A percentile compares a stretch with the other conserved stretches of the same genome.
phyloP scores from a whole-genome alignment of 495 filamentous ascomycete genomes.

The Podospora conica region DNA sequence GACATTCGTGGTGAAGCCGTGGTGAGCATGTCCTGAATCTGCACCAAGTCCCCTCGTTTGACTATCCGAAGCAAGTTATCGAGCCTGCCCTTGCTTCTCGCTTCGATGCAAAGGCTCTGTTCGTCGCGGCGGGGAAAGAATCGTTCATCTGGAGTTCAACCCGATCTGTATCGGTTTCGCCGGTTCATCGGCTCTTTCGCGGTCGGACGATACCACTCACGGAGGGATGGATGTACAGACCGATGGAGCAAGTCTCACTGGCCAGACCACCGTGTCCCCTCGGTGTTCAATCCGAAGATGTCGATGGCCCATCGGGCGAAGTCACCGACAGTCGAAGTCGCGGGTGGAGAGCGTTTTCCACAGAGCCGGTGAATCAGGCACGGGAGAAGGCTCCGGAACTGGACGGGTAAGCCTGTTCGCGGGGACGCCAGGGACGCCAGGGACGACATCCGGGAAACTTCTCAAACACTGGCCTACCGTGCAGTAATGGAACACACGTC shows the following conservation, averaged over 20 bases:
- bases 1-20: not conserved
- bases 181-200: constrained; percentile 6
- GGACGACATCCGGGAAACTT: constrained; percentile 10
- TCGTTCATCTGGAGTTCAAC: not conserved
- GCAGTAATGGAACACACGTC: not conserved
- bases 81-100: not conserved
- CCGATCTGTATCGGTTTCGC: constrained; percentile 3
- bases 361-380: constrained; percentile 22
- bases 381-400: constrained; percentile 14
- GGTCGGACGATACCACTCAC: not conserved
- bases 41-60: not conserved
- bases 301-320: not conserved
- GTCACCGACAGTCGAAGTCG: not conserved
- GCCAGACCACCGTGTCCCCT: not conserved
- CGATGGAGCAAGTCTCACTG: not conserved
- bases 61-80: not conserved
- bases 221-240: not conserved
- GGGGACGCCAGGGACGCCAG: not conserved
- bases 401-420: not conserved
- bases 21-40: not conserved
- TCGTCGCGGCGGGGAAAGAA: not conserved
- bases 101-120: not conserved
- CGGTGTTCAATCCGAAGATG: constrained; percentile 6
- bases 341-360: constrained; percentile 2
- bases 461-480: not conserved